These are phyloP conservation scores for Boletales sp. DNA, from an alignment of 768 basidiomycete genomes.

Conservation along the genomic window DNA sequence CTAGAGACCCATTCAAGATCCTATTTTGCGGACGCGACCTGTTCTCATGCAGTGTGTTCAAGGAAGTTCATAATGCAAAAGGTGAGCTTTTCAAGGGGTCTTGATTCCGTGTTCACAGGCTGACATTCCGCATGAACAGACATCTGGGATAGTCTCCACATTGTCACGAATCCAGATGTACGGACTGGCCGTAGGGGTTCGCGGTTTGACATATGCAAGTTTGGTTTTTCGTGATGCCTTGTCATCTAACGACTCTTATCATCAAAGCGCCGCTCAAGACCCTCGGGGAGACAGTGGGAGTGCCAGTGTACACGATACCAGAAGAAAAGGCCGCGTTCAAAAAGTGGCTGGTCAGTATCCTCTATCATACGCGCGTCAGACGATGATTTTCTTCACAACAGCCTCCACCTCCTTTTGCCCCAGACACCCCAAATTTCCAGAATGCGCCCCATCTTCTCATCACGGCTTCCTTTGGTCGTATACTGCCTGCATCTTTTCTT, in stretches of 20 bases:
- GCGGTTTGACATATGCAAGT: constrained; percentile 50
- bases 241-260: background rate
- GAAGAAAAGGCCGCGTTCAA: constrained; percentile 55
- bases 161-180: constrained; percentile 73
- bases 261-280: constrained; percentile 65
- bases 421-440: constrained; percentile 10
- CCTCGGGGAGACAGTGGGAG: constrained; percentile 47
- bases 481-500: constrained; percentile 64
- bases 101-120: background rate
- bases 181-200: constrained; percentile 60
- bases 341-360: constrained; percentile 54
- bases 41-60: constrained; percentile 76
- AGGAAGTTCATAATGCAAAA: constrained; percentile 55
- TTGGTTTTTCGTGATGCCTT: background rate
- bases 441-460: constrained; percentile 57
- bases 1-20: constrained; percentile 54
- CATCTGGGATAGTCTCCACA: constrained; percentile 64
- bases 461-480: constrained; percentile 90
- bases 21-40: constrained; percentile 87
- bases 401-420: constrained; percentile 39
- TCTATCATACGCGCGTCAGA: background rate
- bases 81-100: constrained; percentile 40
- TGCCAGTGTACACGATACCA: constrained; percentile 64
- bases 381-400: constrained; percentile 29
- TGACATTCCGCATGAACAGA: constrained; percentile 44